These are phyloP conservation scores for Vitis amurensis DNA, from an alignment of 164 flowering plant genomes.

Conservation along the genomic window DNA sequence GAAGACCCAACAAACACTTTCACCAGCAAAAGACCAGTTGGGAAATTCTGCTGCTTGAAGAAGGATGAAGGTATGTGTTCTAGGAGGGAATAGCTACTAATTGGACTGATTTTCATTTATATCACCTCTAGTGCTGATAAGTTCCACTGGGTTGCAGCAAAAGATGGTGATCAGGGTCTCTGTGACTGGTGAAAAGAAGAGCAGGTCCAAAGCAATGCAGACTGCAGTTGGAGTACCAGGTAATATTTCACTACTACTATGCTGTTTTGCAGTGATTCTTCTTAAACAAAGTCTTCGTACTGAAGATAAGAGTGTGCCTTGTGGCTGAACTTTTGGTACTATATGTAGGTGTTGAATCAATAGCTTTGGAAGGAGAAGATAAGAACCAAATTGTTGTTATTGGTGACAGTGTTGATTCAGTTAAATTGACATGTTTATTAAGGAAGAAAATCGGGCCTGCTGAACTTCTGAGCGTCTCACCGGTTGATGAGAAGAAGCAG, in stretches of 20 bases:
- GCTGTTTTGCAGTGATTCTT: neutral
- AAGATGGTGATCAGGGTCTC: neutral
- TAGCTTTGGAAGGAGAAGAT: neutral
- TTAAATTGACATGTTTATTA: neutral
- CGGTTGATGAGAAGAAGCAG: neutral
- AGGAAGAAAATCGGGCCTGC: neutral
- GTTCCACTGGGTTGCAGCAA: neutral
- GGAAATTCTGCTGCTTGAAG: no score
- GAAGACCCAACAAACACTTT: no score
- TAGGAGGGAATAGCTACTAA: no score
- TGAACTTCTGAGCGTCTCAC: neutral
- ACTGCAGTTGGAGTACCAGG: neutral
- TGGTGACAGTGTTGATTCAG: neutral
- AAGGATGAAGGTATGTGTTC: no score
- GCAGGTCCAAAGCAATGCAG: slow-evolving; percentile 1
- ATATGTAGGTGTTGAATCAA: slow-evolving; percentile 3
- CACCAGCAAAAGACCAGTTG: no score
- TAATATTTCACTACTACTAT: neutral
- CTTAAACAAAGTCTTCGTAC: no score
- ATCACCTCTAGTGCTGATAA: no score
- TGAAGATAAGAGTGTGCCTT: no score
- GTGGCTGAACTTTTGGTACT: no score
- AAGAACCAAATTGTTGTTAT: slow-evolving; percentile 1
- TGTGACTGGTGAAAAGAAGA: neutral
- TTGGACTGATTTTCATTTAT: no score